Percentiles rank a stretch among this genome's conserved stretches.
Evolutionary conservation across 108 stramenopile genomes (phyloP).

Genomic region (Skeletonema potamos): DNA sequence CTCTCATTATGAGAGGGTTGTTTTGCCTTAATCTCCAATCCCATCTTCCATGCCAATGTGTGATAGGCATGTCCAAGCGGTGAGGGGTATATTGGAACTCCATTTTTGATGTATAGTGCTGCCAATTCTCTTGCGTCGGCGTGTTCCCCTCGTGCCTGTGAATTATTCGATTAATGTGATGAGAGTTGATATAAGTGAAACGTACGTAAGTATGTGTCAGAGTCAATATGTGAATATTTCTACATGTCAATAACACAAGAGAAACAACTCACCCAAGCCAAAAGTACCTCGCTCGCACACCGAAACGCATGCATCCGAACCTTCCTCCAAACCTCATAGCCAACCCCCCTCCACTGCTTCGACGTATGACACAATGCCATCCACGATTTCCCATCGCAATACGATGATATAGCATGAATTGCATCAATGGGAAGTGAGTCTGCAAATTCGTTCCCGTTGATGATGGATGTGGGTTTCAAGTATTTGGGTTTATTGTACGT

Average conservation of each 20-base stretch:
- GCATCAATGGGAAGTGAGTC: conserved; percentile 16
- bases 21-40: conserved; percentile 50
- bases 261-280: conserved; percentile 64
- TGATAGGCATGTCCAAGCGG: conserved; percentile 73
- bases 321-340: conserved; percentile 51
- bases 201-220: no score
- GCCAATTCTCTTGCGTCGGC: conserved; percentile 79
- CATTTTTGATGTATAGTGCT: conserved; percentile 62
- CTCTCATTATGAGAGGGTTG: conserved; percentile 3
- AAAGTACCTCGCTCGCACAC: conserved; percentile 74
- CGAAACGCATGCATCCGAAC: conserved; percentile 76
- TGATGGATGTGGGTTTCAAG: background rate
- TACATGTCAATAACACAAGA: background rate
- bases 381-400: background rate
- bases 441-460: background rate
- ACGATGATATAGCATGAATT: conserved; percentile 5
- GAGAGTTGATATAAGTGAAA: conserved; percentile 1
- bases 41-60: conserved; percentile 77
- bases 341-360: conserved; percentile 7
- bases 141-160: conserved; percentile 63
- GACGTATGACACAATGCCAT: background rate
- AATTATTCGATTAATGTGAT: background rate
- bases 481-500: background rate
- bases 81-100: conserved; percentile 81
- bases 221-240: background rate